phyloP scores from a whole-genome alignment of 306 rosid species.

The Dalbergia cochinchinensis region DNA sequence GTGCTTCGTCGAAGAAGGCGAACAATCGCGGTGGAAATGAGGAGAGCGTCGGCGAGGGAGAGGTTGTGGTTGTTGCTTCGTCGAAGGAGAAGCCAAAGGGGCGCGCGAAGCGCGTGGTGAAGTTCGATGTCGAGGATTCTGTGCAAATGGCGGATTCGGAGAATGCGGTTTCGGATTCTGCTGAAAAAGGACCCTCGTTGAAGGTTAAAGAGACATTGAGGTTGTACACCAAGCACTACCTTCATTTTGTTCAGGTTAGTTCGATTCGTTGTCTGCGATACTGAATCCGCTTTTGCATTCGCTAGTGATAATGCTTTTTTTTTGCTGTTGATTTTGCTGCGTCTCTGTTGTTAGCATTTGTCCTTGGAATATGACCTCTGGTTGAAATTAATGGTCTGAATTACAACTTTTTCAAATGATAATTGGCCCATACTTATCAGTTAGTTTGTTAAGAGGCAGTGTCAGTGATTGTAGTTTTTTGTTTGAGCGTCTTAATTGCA shows the following conservation, averaged over 20 bases:
- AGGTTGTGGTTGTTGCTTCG: background rate
- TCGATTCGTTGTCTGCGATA: background rate
- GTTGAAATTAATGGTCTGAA: background rate
- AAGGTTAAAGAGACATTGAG: constrained; percentile 85
- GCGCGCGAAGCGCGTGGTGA: background rate
- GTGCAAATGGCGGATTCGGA: constrained; percentile 11
- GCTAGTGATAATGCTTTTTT: background rate
- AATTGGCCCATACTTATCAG: too few relatives aligned
- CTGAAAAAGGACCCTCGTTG: constrained; percentile 62
- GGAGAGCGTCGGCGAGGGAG: constrained; percentile 27
- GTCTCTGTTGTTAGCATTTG: background rate
- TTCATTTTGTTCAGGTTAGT: constrained; percentile 81
- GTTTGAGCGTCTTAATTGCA: background rate
- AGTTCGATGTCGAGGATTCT: background rate
- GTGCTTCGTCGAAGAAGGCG: background rate
- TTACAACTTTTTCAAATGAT: background rate
- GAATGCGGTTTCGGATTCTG: constrained; percentile 39
- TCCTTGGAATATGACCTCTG: background rate
- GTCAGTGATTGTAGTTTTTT: background rate
- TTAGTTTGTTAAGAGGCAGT: background rate
- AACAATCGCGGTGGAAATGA: constrained; percentile 24
- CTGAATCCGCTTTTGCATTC: background rate
- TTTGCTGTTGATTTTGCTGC: background rate
- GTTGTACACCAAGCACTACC: constrained; percentile 81
- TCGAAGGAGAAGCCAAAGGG: background rate